Base-by-base conservation (phyloP, 345 rosid genomes). In the Salix udensis region DNA sequence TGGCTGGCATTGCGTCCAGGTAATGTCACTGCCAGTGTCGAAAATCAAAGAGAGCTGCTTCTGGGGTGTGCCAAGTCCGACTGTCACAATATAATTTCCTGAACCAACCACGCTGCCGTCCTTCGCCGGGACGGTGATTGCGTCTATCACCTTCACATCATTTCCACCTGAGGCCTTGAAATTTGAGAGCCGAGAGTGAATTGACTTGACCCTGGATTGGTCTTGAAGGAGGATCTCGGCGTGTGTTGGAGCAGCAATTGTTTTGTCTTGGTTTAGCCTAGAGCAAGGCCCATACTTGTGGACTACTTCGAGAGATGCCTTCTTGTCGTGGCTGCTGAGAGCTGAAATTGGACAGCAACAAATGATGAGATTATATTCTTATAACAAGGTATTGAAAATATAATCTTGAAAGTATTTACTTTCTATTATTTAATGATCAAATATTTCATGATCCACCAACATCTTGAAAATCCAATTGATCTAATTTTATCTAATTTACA, bases 241-340 rank as follows among this genome's bases (percentile, higher is more conserved):
- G 70, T 77, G 90, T 24, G 86, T 82, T 12, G 87, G 88, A 53
- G 65, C 6, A 28, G 37, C 53, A 30, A 70, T 80, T 30, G 77
- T 21, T 28, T 52, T 76, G 21, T 46, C 68, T 31, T 39, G 77
- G 6, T 61, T 42, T 50, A 78, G 81, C 11, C 70, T 36, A 15
- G 85, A 75, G 82, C 98, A 94, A 68, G 98, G 86, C 1, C 98
- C 98, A 46, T 90, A 86, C 76, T 82, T 88, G 84, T 94, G 92
- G 61, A 84, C 80, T 68, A 94, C 91, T 46, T 62, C 81, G 73
- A 94, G 84, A 5, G 90, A 82, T 24, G 96, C 82, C 66, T 81
- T 83, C 21, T 80, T 71, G 13, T 80, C 71, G 13, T 46, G 15
- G 19, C 14, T 46, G 52, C 74, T 67, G 18, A 28, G 5, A 16